Evolutionary conservation across 2,329 filamentous ascomycete species (phyloP).

Genomic region (Exophiala bonariae): DNA sequence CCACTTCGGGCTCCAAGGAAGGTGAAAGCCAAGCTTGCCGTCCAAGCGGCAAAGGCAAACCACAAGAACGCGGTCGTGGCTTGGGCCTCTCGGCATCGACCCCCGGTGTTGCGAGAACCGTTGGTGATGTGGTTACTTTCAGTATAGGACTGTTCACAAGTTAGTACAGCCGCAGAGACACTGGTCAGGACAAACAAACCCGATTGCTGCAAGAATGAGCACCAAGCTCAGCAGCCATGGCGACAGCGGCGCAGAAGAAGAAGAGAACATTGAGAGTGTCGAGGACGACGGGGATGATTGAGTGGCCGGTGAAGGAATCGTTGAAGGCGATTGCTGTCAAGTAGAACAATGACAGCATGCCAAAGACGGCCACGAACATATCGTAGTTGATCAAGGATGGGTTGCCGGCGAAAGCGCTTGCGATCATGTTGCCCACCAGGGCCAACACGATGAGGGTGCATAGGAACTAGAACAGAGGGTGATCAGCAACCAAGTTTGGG

Average conservation of each 20-base stretch:
- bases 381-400: slow-evolving; percentile 58
- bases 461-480: slow-evolving; percentile 49
- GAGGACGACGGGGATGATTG: slow-evolving; percentile 43
- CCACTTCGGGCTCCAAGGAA: slow-evolving; percentile 36
- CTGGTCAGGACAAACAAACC: slow-evolving; percentile 36
- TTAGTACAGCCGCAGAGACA: slow-evolving; percentile 1
- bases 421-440: slow-evolving; percentile 64
- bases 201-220: slow-evolving; percentile 46
- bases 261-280: slow-evolving; percentile 51
- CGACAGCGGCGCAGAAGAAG: slow-evolving; percentile 49
- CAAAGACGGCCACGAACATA: slow-evolving; percentile 50
- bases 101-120: slow-evolving; percentile 36
- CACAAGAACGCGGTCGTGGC: slow-evolving; percentile 53
- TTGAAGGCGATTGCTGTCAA: slow-evolving; percentile 45
- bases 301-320: slow-evolving; percentile 40
- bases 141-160: slow-evolving; percentile 37
- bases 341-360: slow-evolving; percentile 50
- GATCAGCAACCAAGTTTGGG: slow-evolving; percentile 11
- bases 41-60: slow-evolving; percentile 49
- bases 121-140: slow-evolving; percentile 47
- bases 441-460: slow-evolving; percentile 62
- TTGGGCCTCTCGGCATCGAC: slow-evolving; percentile 53
- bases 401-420: slow-evolving; percentile 52
- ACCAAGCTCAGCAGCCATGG: slow-evolving; percentile 47
- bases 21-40: slow-evolving; percentile 42